A percentile compares a stretch with the other conserved stretches of the same genome.
These are phyloP conservation scores for Eucalyptus curtisii DNA, from an alignment of 345 rosid species.

Conservation along the genomic window DNA sequence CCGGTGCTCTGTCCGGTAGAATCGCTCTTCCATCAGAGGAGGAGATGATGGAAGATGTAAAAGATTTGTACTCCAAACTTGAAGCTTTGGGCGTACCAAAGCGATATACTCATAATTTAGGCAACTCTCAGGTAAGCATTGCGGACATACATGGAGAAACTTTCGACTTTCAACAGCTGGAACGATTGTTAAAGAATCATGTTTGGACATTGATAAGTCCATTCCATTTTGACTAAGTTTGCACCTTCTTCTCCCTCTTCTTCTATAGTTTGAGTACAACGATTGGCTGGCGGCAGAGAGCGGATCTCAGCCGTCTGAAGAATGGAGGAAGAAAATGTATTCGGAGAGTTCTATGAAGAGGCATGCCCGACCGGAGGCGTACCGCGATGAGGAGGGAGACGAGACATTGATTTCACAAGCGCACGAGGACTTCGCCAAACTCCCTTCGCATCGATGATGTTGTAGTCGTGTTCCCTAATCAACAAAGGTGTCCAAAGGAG, in stretches of 20 bases:
- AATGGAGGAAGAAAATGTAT: constrained; percentile 49
- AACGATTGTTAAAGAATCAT: neutral
- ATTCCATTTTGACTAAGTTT: neutral
- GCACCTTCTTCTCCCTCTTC: neutral
- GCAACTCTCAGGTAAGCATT: constrained; percentile 27
- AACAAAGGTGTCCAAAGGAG: neutral
- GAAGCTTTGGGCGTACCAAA: constrained; percentile 52
- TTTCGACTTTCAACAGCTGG: neutral
- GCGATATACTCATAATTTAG: constrained; percentile 43
- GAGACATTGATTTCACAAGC: constrained; percentile 37
- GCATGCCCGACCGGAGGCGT: constrained; percentile 12
- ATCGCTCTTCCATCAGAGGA: constrained; percentile 46
- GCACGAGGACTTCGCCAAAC: constrained; percentile 26
- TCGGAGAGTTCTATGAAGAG: neutral
- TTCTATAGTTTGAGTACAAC: constrained; percentile 38
- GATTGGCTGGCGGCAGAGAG: constrained; percentile 50
- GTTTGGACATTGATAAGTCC: neutral
- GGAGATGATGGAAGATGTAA: constrained; percentile 55
- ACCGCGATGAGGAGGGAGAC: constrained; percentile 62
- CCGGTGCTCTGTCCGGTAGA: constrained; percentile 64
- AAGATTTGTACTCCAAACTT: constrained; percentile 35
- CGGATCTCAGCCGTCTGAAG: constrained; percentile 18
- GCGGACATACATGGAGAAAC: neutral
- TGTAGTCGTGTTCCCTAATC: neutral
- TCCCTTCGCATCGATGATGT: neutral